Conservation (phyloP, 129 eudicot genomes). For the Heracleum sosnowskyi region DNA sequence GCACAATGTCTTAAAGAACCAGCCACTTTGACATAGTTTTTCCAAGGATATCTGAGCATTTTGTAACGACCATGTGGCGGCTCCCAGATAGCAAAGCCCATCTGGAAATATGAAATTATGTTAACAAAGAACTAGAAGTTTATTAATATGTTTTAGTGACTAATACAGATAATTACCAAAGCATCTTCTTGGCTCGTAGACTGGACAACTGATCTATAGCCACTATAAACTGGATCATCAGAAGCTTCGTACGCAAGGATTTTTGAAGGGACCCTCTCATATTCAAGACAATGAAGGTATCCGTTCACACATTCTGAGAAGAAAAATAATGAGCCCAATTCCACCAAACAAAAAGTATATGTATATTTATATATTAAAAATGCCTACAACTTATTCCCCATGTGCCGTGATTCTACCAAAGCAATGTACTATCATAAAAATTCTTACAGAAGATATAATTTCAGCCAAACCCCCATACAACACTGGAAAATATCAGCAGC, state of each 20-base stretch:
- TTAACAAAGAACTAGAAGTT: neutral
- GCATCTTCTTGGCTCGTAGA: constrained; percentile 69
- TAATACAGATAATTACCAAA: constrained; percentile 36
- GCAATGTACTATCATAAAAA: neutral
- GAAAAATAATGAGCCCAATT: neutral
- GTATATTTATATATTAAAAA: neutral
- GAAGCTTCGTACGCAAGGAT: constrained; percentile 62
- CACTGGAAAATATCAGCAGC: neutral
- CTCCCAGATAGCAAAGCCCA: constrained; percentile 87
- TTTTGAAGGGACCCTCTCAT: constrained; percentile 62
- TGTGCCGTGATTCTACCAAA: neutral
- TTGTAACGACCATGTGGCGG: constrained; percentile 90
- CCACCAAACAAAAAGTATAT: neutral
- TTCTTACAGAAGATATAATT: neutral
- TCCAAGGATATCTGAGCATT: constrained; percentile 76
- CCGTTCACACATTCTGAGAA: constrained; percentile 64
- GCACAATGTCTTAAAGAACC: constrained; percentile 87
- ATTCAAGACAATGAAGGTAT: constrained; percentile 66
- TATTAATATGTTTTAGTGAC: neutral
- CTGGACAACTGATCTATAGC: constrained; percentile 78
- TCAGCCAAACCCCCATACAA: no score
- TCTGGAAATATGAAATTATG: constrained; percentile 27
- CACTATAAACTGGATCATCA: constrained; percentile 63
- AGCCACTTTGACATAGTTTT: constrained; percentile 55
- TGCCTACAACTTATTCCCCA: neutral